Evolutionary conservation across 257 asterid species (phyloP), one percentile per base, ranked within the genome.

Genomic region (Galeopsis tetrahit): DNA sequence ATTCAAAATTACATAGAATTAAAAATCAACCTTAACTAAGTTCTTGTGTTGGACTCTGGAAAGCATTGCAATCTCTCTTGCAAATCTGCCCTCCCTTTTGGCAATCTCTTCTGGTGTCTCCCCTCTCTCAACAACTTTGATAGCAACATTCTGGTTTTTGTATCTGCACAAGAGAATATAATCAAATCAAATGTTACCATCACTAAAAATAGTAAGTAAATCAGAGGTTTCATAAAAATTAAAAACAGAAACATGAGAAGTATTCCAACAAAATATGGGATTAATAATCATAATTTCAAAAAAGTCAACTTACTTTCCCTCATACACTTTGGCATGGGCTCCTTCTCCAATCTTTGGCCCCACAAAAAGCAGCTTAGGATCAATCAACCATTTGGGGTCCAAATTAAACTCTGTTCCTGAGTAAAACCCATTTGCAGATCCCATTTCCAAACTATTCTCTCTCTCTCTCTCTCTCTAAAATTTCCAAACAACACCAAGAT

Each of bases 311-410:
- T 80, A 90, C 97, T 90, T 92, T 72, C 97, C 97, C 77, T 92
- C 96, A 43, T 92, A 92, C 48, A 92, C 98, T 80, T 92, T 92
- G 75, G 97, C 98, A 85, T 92, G 98, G 51, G 97, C 98, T 77
- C 97, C 98, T 78, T 92, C 98, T 78, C 97, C 97, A 81, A 92
- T 87, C 89, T 92, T 92, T 32, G 98, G 97, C 72, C 98, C 98
- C 69, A 92, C 97, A 68, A 88, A 82, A 31, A 90, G 97, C 79
- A 82, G 89, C 83, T 88, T 90, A 32, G 98, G 98, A 87, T 92
- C 98, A 73, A 92, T 77, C 83, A 86, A 65, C 98, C 96, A 90
- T 69, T 88, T 90, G 38, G 87, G 75, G 68, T 92, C 98, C 78
- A 92, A 84, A 79, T 70, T 85, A 77, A 92, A 71, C 81, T 87